Evolutionary conservation across 2,329 filamentous ascomycete species (phyloP).

Genomic region (Didymella sp.): DNA sequence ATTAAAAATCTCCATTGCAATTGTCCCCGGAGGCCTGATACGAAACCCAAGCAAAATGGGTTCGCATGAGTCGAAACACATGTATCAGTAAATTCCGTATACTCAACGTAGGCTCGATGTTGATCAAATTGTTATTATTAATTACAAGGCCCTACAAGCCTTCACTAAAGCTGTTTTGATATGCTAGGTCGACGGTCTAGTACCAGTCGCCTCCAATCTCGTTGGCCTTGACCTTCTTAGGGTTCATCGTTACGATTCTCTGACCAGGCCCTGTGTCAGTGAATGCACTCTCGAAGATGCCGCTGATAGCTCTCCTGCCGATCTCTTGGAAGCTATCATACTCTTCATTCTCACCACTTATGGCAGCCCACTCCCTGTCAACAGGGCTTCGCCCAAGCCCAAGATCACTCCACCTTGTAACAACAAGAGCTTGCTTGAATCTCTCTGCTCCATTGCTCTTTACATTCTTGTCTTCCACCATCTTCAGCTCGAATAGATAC

Average conservation of each 20-base stretch:
- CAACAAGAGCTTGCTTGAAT: conserved; percentile 67
- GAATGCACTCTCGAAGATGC: conserved; percentile 65
- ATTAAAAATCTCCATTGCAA: conserved; percentile 6
- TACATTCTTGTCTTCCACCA: conserved; percentile 61
- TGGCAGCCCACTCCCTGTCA: conserved; percentile 61
- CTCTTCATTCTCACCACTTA: conserved; percentile 49
- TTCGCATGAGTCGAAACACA: background rate
- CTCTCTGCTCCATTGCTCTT: conserved; percentile 49
- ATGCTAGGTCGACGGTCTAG: conserved; percentile 35
- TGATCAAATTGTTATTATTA: background rate
- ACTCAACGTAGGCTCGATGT: background rate
- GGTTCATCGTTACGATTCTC: conserved; percentile 65
- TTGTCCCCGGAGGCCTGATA: background rate
- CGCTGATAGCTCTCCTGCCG: conserved; percentile 63
- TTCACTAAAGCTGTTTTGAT: background rate
- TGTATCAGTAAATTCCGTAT: too few species aligned
- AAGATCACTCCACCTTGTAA: conserved; percentile 68
- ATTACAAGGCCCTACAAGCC: background rate
- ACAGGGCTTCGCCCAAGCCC: conserved; percentile 60
- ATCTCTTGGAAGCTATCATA: conserved; percentile 64
- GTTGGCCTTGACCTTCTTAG: conserved; percentile 59
- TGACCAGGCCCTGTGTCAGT: conserved; percentile 65
- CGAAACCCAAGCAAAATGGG: background rate
- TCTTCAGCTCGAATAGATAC: conserved; percentile 66
- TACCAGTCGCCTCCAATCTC: conserved; percentile 67